Conservation (phyloP, 257 asterid genomes). For the Solanum appendiculatum region DNA sequence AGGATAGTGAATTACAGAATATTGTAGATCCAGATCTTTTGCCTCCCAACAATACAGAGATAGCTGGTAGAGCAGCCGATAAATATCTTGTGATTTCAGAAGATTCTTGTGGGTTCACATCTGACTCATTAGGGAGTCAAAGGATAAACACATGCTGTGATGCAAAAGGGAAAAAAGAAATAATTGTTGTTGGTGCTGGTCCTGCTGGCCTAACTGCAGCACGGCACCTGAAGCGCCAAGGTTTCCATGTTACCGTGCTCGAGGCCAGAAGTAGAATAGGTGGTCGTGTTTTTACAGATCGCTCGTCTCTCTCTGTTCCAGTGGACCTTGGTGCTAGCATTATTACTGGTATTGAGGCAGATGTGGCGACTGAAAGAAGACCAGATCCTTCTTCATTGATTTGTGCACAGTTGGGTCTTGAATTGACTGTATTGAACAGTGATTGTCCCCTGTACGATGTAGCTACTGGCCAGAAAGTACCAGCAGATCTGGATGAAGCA, state of each 20-base stretch:
- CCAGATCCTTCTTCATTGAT: conserved; percentile 95
- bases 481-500: conserved; percentile 73
- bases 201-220: conserved; percentile 99
- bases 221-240: conserved; percentile 94
- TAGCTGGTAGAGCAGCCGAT: conserved; percentile 17
- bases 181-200: conserved; percentile 91
- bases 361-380: conserved; percentile 93
- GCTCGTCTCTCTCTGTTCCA: conserved; percentile 82
- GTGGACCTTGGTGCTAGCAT: conserved; percentile 99
- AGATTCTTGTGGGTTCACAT: conserved; percentile 14
- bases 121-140: conserved; percentile 10
- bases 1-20: conserved; percentile 16
- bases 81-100: conserved; percentile 20
- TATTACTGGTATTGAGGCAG: conserved; percentile 98
- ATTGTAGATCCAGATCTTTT: conserved; percentile 21
- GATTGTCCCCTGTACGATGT: conserved; percentile 95
- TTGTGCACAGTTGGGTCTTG: conserved; percentile 96
- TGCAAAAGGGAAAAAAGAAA: conserved; percentile 34
- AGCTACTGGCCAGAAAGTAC: conserved; percentile 78
- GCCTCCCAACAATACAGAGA: conserved; percentile 12
- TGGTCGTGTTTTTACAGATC: conserved; percentile 95
- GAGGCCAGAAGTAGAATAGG: conserved; percentile 97
- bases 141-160: conserved; percentile 16
- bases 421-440: conserved; percentile 87
- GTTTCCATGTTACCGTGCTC: conserved; percentile 66